Percentiles rank a stretch among this genome's conserved stretches.
phyloP scores from a whole-genome alignment of 352 stramenopile genomes.

The Globisporangium sylvaticum region DNA sequence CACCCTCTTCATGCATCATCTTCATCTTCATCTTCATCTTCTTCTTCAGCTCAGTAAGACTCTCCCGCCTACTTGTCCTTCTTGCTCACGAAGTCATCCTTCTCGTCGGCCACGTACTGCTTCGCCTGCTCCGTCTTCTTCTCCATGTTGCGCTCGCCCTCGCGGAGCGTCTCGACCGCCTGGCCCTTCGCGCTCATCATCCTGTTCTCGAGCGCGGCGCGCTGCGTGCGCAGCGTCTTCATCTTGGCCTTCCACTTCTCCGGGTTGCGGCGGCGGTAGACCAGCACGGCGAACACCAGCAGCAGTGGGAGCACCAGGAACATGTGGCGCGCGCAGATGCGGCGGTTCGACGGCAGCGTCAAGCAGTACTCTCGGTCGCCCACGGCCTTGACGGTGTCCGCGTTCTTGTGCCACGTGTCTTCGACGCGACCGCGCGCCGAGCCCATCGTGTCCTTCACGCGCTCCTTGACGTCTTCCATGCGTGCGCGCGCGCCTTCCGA shows the following conservation, averaged over 20 bases:
- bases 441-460: slow-evolving; percentile 46
- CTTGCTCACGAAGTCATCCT: slow-evolving; percentile 4
- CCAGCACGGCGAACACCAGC: slow-evolving; percentile 25
- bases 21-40: background rate
- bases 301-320: slow-evolving; percentile 44
- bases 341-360: slow-evolving; percentile 27
- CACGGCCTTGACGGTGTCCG: slow-evolving; percentile 42
- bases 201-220: slow-evolving; percentile 40
- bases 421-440: slow-evolving; percentile 31
- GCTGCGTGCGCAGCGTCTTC: slow-evolving; percentile 44
- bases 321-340: slow-evolving; percentile 45
- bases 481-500: slow-evolving; percentile 19
- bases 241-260: slow-evolving; percentile 61
- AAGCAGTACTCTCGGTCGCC: slow-evolving; percentile 52
- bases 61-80: background rate
- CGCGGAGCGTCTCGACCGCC: slow-evolving; percentile 26
- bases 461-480: slow-evolving; percentile 33
- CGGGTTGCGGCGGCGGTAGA: slow-evolving; percentile 58
- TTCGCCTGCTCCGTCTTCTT: slow-evolving; percentile 28
- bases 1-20: background rate
- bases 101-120: background rate
- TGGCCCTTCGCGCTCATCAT: slow-evolving; percentile 41
- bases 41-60: background rate
- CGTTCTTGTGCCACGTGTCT: slow-evolving; percentile 53
- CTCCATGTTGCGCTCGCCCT: slow-evolving; percentile 29